Conservation (phyloP, 2,329 filamentous ascomycete genomes). For the Ophiobolus disseminans region DNA sequence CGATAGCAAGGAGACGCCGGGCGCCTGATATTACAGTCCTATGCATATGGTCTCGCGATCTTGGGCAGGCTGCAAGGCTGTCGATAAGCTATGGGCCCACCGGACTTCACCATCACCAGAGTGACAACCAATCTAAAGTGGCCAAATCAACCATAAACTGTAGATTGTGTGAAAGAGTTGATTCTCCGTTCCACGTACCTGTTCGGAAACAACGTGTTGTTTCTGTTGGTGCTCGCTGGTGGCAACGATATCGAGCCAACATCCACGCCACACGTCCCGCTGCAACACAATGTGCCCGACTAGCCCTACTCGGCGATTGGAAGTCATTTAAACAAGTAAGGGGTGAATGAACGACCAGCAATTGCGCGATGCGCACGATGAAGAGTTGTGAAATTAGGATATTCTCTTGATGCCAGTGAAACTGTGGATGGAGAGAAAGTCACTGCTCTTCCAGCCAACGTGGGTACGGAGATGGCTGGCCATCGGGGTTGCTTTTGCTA, state of each 20-base stretch:
- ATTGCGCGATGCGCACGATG: slow-evolving; percentile 58
- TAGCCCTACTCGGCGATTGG: slow-evolving; percentile 44
- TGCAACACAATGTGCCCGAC: slow-evolving; percentile 44
- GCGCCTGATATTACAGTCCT: too few relatives aligned
- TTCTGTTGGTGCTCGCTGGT: slow-evolving; percentile 53
- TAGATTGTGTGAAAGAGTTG: too few relatives aligned
- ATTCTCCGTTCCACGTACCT: too few relatives aligned
- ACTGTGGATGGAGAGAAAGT: slow-evolving; percentile 54
- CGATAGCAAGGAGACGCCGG: too few relatives aligned
- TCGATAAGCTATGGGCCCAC: too few relatives aligned
- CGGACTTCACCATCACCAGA: too few relatives aligned
- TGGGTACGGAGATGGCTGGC: slow-evolving; percentile 54
- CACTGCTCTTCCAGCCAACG: slow-evolving; percentile 40
- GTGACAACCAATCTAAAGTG: too few relatives aligned
- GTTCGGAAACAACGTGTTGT: slow-evolving; percentile 49
- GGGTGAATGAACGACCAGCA: slow-evolving; percentile 46
- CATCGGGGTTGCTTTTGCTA: slow-evolving; percentile 55
- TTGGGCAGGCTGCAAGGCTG: too few relatives aligned
- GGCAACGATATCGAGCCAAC: slow-evolving; percentile 56
- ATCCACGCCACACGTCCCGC: slow-evolving; percentile 51
- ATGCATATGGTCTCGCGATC: too few relatives aligned
- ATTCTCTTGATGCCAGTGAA: slow-evolving; percentile 59
- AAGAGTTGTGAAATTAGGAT: slow-evolving; percentile 53
- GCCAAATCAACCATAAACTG: too few relatives aligned
- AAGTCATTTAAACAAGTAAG: slow-evolving; percentile 25